Evolutionary conservation across 441 rosid genomes (phyloP), one percentile per base, ranked within the genome.

Genomic region (Pelargonium cotyledonis): DNA sequence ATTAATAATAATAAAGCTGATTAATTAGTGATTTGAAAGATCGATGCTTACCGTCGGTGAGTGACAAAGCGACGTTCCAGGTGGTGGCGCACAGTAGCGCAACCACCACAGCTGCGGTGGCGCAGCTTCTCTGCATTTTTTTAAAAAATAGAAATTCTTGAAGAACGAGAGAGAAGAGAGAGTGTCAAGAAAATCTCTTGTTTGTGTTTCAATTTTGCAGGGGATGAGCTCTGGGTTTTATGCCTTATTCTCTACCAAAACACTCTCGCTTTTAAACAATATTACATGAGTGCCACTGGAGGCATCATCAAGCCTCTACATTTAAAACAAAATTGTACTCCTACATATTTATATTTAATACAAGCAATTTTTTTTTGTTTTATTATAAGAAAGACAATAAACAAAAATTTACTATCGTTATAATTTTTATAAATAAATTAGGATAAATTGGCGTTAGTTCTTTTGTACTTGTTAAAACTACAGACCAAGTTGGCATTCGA

Each of bases 151-250:
- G 35, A 31, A 31, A 31, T 31, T 31, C 35, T 31, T 31, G 35
- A 31, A 2, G 15, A 0, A 49, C 0, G 16, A 1, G 4, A 2
- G 1, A 10, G n/a, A 12, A 46, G 51, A 46, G 51, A 47, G n/a
- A 47, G 53, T 1, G 15, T 9, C n/a, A 47, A 47, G 53, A 11
- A 14, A 14, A 12, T 5, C 6, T 5, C 4, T 51, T 16, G 18
- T 51, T 51, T n/a, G 58, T 14, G 16, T 51, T 51, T 19, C 58
- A 51, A 51, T 51, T 4, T n/a, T 51, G 19, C 49, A 51, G n/a
- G 55, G n/a, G 58, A 51, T 51, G 58, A 51, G 58, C 58, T 51
- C 58, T 51, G 58, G 8, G 58, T 51, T 51, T 51, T 51, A 51
- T 51, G 58, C 58, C 19, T n/a, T n/a, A 8, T n/a, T 4, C 21